Base-by-base conservation (phyloP, 176 grass and related monocot genomes). In the Ensete ventricosum region DNA sequence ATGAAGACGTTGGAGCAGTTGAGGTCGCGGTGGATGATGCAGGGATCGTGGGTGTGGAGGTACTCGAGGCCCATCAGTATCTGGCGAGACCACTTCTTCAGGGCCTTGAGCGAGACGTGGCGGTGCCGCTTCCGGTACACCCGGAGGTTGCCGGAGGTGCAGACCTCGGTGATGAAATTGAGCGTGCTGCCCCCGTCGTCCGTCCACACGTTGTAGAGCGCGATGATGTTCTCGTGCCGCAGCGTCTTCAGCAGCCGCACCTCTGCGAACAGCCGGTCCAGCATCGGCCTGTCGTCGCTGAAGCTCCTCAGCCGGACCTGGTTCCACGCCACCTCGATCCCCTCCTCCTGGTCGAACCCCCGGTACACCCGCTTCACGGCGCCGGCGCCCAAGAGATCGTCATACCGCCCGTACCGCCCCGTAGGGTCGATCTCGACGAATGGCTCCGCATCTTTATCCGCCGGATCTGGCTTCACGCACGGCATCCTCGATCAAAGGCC, bases 1-100 rank as follows among this genome's bases (percentile, higher is more conserved):
- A 99, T 99, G 86, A 99, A 99, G 25, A 99, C 85, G 77, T 99
- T 99, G 82, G 90, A 94, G 86, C 95, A 99, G 73, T 99, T 99
- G 78, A 99, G 88, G 43, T 99, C 91, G 27, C 95, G 88, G 78
- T 99, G 95, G 73, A 99, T 99, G 84, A 99, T 88, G 81, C 95
- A 99, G 9, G 90, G 95, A 10, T 94, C 95, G 23, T 94, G 88
- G 8, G 83, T 89, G 81, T 94, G 91, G 69, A 99, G 87, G 77
- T 94, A 89, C 77, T 99, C 67, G 76, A 99, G 88, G 0, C 95
- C 95, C 65, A 78, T 71, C 23, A 99, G 86, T 72, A 99, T 85
- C 84, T 99, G 95, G 7, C 82, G 55, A 25, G 90, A 88, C 95
- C 95, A 99, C 84, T 94, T 99, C 86, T 99, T 94, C 60, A 91